These are phyloP conservation scores for Poa pratensis DNA, from an alignment of 176 grass and related monocot species.

Conservation along the genomic window DNA sequence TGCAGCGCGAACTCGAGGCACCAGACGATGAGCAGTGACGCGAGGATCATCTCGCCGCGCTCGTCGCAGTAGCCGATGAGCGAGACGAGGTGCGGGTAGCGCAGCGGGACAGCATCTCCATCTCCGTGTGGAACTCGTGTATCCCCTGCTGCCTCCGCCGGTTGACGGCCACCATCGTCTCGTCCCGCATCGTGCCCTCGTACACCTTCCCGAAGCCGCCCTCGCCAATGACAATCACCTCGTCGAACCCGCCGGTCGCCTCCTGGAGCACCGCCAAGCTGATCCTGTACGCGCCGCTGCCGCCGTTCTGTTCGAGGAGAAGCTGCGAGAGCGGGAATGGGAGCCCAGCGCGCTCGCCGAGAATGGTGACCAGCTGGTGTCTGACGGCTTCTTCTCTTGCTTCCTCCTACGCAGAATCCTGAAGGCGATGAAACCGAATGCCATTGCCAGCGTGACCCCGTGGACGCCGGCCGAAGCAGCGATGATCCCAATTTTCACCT, in stretches of 20 bases:
- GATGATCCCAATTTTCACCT: constrained; percentile 33
- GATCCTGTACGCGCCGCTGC: no score
- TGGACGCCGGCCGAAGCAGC: constrained; percentile 42
- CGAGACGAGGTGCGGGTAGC: constrained; percentile 87
- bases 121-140: no score
- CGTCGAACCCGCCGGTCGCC: no score
- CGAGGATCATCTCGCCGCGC: constrained; percentile 85
- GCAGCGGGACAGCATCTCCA: constrained; percentile 76
- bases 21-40: no score
- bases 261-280: no score
- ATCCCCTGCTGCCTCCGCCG: constrained; percentile 75
- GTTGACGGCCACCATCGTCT: constrained; percentile 71
- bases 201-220: constrained; percentile 97
- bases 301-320: no score
- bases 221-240: constrained; percentile 71
- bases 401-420: constrained; percentile 48
- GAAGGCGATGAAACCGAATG: constrained; percentile 42
- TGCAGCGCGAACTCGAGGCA: no score
- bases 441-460: not conserved
- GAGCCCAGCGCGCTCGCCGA: constrained; percentile 58
- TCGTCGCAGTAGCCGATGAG: constrained; percentile 94
- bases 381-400: constrained; percentile 54
- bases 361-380: constrained; percentile 60
- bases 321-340: no score
- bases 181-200: constrained; percentile 68